Percentiles rank a stretch among this genome's conserved stretches.
Conservation (phyloP, 768 basidiomycete species). For the Lepiota brunneoincarnata region DNA sequence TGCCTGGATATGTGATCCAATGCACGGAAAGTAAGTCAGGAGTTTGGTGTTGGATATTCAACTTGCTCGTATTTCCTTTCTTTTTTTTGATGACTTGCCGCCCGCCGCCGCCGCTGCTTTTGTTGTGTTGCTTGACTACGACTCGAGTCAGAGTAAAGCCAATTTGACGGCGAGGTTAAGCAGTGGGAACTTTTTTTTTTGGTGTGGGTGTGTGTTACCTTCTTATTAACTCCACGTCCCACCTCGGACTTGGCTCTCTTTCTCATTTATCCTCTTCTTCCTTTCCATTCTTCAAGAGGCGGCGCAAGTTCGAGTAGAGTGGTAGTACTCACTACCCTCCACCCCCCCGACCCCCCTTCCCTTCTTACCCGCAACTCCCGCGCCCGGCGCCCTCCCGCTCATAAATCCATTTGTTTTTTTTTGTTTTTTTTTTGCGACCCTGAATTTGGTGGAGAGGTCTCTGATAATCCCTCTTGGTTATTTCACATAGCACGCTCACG, state of each 20-base stretch:
- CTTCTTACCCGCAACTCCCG: too few relatives aligned
- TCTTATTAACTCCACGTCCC: too few relatives aligned
- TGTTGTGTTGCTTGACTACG: conserved; percentile 6
- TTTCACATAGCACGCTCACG: conserved; percentile 66
- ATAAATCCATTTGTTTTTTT: conserved; percentile 7
- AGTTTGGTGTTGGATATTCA: neutral
- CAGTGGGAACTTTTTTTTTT: neutral
- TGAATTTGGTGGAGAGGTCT: neutral
- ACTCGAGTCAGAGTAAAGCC: conserved; percentile 1
- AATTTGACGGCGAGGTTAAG: too few relatives aligned
- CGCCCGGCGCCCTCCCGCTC: too few relatives aligned
- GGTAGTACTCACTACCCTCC: too few relatives aligned
- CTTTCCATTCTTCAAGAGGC: too few relatives aligned
- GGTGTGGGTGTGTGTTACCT: neutral
- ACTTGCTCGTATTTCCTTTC: neutral
- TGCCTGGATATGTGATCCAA: conserved; percentile 94
- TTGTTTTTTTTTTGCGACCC: conserved; percentile 7
- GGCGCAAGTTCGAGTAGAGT: too few relatives aligned
- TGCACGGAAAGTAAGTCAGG: conserved; percentile 91
- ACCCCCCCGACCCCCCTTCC: too few relatives aligned
- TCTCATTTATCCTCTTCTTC: too few relatives aligned
- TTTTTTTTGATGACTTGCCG: neutral
- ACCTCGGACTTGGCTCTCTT: too few relatives aligned
- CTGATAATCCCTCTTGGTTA: neutral
- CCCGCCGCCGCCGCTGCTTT: neutral